Evolutionary conservation across 2,329 filamentous ascomycete species (phyloP).

Genomic region (Penicillium glabrum): DNA sequence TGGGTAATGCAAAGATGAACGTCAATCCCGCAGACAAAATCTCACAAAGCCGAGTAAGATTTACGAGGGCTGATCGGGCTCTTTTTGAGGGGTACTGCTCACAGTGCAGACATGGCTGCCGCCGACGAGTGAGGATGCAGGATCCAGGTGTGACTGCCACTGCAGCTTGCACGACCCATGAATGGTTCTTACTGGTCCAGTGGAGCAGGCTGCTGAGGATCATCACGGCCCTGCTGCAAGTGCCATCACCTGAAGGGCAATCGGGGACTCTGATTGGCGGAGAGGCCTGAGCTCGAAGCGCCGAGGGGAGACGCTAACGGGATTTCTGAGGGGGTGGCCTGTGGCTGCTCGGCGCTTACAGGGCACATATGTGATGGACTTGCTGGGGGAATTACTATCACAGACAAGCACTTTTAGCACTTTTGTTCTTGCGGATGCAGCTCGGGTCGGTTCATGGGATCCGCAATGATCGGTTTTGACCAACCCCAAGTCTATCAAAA

Average conservation of each 20-base stretch:
- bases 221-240: slow-evolving; percentile 31
- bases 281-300: slow-evolving; percentile 26
- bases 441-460: background rate
- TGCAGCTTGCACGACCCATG: slow-evolving; percentile 24
- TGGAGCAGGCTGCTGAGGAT: slow-evolving; percentile 20
- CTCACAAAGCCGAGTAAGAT: slow-evolving; percentile 16
- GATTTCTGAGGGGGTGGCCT: slow-evolving; percentile 13
- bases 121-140: slow-evolving; percentile 29
- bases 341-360: slow-evolving; percentile 26
- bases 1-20: slow-evolving; percentile 3
- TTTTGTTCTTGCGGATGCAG: slow-evolving; percentile 1
- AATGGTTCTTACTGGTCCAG: slow-evolving; percentile 10
- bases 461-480: background rate
- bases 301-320: slow-evolving; percentile 28
- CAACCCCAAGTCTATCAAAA: background rate
- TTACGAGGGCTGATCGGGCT: slow-evolving; percentile 24
- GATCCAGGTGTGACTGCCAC: slow-evolving; percentile 31
- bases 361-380: slow-evolving; percentile 11
- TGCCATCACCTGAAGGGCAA: slow-evolving; percentile 28
- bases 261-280: slow-evolving; percentile 27
- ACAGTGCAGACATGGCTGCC: slow-evolving; percentile 16
- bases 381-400: slow-evolving; percentile 1
- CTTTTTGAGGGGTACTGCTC: slow-evolving; percentile 33
- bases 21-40: slow-evolving; percentile 9
- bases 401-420: background rate